Base-by-base conservation (phyloP, 108 stramenopile species). In the Cyclotella sp. region DNA sequence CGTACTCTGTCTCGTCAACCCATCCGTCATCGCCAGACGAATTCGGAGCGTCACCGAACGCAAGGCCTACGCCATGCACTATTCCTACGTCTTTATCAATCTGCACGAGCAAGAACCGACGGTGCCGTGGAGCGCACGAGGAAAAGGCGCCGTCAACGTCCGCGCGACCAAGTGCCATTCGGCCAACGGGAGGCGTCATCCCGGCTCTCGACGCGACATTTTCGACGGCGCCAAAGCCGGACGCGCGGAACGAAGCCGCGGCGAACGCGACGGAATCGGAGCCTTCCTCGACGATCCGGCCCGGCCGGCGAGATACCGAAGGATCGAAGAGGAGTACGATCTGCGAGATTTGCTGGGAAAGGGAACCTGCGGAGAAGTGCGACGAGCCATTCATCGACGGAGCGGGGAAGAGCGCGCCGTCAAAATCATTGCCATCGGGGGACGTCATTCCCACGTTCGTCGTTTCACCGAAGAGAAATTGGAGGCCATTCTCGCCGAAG, bases 291-390 rank as follows among this genome's bases (percentile, higher is more conserved):
- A 21, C 3, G 19, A 16, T 21, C 14, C 59, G 39, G 41, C 42
- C 27, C n/a, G 74, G 57, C 39, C 65, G 51, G 52, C 43, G n/a
- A 13, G 57, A 51, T 47, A 55, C 9, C 53, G 86, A 57, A 63
- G 73, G 9, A 72, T 94, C 42, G 90, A 95, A 69, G 86, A 94
- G 47, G 87, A 92, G 60, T 98, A 97, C 78, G 97, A 96, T 66
- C 69, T 97, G 40, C 79, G 96, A 45, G 95, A 98, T 58, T 65
- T 89, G 13, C 65, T 98, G 22, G 98, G 98, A 14, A 86, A 75
- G 62, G 98, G 98, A 39, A 96, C 97, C 0, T 95, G 93, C 47
- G 98, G 98, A 26, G 85, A 92, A 81, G 98, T 98, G 10, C 87
- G 91, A 21, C 76, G 92, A 29, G 96, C 94, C 24, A 94, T 96